phyloP scores from a whole-genome alignment of 352 stramenopile genomes.

The Phytophthora citrophthora region DNA sequence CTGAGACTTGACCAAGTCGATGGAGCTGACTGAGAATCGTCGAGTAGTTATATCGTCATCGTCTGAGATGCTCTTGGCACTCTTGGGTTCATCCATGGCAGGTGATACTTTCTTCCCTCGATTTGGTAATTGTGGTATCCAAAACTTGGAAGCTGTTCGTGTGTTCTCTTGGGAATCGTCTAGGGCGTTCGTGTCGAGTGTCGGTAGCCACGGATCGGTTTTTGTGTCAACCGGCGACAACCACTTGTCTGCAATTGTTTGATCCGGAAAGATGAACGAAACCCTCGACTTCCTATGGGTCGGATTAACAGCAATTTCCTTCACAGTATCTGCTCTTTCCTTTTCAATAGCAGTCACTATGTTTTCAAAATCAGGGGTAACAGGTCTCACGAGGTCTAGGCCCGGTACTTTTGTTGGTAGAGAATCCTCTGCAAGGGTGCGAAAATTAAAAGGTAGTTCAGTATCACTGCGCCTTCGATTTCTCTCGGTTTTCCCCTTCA shows the following conservation, averaged over 20 bases:
- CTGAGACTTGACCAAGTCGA: conserved; percentile 25
- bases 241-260: conserved; percentile 5
- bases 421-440: background rate
- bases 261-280: conserved; percentile 6
- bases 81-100: background rate
- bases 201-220: background rate
- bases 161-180: background rate
- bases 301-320: too few species aligned
- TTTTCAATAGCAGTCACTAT: background rate
- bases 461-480: conserved; percentile 4
- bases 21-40: conserved; percentile 52
- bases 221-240: background rate
- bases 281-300: conserved; percentile 13
- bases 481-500: background rate
- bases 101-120: conserved; percentile 10
- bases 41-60: conserved; percentile 29
- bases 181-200: background rate
- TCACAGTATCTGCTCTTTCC: background rate
- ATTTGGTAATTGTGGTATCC: background rate
- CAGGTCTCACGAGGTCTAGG: background rate
- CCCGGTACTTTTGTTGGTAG: background rate
- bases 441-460: background rate
- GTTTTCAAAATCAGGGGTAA: background rate
- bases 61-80: background rate
- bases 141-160: conserved; percentile 1